Evolutionary conservation across 495 filamentous ascomycete species (phyloP), one percentile per base, ranked within the genome.

Genomic region (Massariosphaeria phaeospora): DNA sequence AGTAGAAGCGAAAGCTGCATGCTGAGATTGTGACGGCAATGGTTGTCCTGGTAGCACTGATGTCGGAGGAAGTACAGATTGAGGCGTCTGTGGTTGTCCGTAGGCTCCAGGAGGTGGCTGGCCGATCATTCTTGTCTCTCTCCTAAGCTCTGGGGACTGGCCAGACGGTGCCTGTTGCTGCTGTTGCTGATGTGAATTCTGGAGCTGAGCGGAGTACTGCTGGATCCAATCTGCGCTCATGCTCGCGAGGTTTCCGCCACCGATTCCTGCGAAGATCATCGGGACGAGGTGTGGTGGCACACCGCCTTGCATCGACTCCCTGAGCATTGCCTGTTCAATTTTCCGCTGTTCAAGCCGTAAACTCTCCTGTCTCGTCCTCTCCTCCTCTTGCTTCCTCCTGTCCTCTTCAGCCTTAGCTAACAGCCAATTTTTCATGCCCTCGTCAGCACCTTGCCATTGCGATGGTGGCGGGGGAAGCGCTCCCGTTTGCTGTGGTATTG

Each of bases 211-310:
- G 48, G 79, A 67, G 61, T 79, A 79, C 61, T 91, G 86, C 65
- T 91, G 86, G 36, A 84, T 73, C 81, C 81, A 84, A 62, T 95
- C 90, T 41, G 85, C 52, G 42, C 76, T 74, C 17, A 81, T 73
- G 55, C 72, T 77, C 41, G 79, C 73, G 8, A 82, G 66, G 51
- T 82, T 84, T 26, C 84, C 81, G 21, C 80, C 77, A 43, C 83
- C 83, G 69, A 94, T 85, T 33, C 86, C 88, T 11, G 86, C 85
- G 67, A 96, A 95, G 44, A 98, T 85, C 58, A 94, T 77, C 15
- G 93, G 93, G 31, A 96, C 79, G 76, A 96, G 80, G 34, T 86
- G 76, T 31, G 90, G 88, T 17, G 93, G 90, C 31, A 98, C 79
- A 18, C 89, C 89, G 23, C 85, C 83, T 52, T 78, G 75, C 55